Conservation (phyloP, 1,139 yeast species). For the Blastobotrys persicus region DNA sequence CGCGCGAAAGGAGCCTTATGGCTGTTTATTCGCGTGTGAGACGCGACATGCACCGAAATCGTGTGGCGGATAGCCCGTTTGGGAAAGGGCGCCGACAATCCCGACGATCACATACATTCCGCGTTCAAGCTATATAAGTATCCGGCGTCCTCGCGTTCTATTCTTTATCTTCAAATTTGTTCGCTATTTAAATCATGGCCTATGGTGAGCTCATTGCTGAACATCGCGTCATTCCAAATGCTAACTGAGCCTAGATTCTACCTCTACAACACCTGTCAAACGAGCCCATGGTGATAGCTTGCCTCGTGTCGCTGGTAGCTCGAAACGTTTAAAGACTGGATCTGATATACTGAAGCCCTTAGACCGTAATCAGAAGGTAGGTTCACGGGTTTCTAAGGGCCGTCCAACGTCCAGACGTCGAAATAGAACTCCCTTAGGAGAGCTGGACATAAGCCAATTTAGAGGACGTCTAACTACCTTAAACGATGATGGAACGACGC, state of each 20-base stretch:
- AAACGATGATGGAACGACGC: background rate
- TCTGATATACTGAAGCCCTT: background rate
- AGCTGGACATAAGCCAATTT: background rate
- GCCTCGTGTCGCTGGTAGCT: background rate
- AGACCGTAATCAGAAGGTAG: slow-evolving; percentile 5
- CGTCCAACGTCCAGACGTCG: slow-evolving; percentile 1
- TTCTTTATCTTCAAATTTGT: background rate
- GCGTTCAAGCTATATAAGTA: slow-evolving; percentile 1
- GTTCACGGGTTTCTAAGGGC: background rate
- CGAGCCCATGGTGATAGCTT: background rate
- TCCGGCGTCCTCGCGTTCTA: slow-evolving; percentile 1
- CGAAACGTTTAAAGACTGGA: background rate
- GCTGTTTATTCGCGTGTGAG: background rate
- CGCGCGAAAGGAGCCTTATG: background rate
- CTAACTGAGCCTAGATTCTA: background rate
- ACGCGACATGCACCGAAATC: slow-evolving; percentile 8
- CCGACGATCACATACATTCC: slow-evolving; percentile 5
- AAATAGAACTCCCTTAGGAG: background rate
- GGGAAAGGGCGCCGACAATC: background rate
- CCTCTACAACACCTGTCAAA: background rate
- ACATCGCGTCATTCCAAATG: background rate
- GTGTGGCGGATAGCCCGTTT: slow-evolving; percentile 4
- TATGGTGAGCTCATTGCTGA: background rate
- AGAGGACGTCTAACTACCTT: background rate
- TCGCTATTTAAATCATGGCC: background rate